Percentiles rank a stretch among this genome's conserved stretches.
These are phyloP conservation scores for Pythium phragmitis DNA, from an alignment of 352 stramenopile genomes.

Conservation along the genomic window DNA sequence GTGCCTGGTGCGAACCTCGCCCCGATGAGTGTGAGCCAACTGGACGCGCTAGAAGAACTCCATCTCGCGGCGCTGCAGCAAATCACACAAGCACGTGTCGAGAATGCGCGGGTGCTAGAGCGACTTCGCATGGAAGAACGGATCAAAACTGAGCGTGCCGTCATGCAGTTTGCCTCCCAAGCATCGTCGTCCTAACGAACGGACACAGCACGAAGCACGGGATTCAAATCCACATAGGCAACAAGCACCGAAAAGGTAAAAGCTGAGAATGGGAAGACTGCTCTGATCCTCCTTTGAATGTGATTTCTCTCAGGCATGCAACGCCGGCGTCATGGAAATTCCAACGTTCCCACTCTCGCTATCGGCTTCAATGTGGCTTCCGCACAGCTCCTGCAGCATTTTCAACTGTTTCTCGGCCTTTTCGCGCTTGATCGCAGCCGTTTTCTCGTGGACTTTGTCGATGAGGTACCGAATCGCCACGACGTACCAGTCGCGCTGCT, in stretches of 20 bases:
- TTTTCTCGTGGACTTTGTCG: constrained; percentile 86
- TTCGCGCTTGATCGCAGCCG: constrained; percentile 67
- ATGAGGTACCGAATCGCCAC: constrained; percentile 84
- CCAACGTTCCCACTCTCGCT: constrained; percentile 22
- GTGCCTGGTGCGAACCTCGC: constrained; percentile 49
- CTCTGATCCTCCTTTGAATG: neutral
- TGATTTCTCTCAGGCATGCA: constrained; percentile 18
- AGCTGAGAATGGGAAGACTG: neutral
- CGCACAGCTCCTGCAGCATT: constrained; percentile 73
- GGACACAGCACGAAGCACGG: neutral
- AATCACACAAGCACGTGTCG: constrained; percentile 60
- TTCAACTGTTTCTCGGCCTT: constrained; percentile 75
- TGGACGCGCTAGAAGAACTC: constrained; percentile 66
- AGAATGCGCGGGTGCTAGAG: constrained; percentile 55
- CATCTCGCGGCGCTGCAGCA: constrained; percentile 58
- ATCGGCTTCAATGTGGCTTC: constrained; percentile 16
- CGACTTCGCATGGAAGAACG: constrained; percentile 69
- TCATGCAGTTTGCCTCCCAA: constrained; percentile 40
- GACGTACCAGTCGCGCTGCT: constrained; percentile 82
- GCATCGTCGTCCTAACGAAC: constrained; percentile 4
- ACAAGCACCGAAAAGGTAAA: neutral
- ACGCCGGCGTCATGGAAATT: constrained; percentile 21
- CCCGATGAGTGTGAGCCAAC: constrained; percentile 66
- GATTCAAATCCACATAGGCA: neutral
- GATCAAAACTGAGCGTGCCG: constrained; percentile 68